Evolutionary conservation across 768 basidiomycete genomes (phyloP).

Genomic region (Termitomyces sp.): DNA sequence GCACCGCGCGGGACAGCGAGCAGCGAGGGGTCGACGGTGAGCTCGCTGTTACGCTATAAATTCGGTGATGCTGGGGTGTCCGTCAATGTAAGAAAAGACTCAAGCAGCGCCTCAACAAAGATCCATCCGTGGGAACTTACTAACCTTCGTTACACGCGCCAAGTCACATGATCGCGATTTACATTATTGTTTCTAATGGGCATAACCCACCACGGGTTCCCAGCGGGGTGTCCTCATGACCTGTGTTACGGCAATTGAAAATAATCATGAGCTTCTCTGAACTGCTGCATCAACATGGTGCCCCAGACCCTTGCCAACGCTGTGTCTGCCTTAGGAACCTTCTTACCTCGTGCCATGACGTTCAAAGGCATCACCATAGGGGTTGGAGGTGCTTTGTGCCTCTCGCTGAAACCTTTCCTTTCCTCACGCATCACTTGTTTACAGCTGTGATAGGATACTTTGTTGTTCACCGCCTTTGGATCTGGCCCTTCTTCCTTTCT

Average conservation of each 20-base stretch:
- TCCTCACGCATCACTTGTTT: no score
- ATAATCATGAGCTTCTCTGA: not conserved
- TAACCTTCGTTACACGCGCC: slow-evolving; percentile 21
- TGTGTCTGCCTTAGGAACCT: not conserved
- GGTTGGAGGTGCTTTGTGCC: not conserved
- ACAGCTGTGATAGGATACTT: slow-evolving; percentile 13
- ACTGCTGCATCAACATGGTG: not conserved
- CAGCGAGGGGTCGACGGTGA: not conserved
- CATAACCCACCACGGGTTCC: not conserved
- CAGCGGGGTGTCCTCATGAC: not conserved
- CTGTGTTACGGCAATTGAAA: not conserved
- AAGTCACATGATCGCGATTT: slow-evolving; percentile 36
- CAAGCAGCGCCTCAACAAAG: slow-evolving; percentile 33
- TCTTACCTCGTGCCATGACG: not conserved
- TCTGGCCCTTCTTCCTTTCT: slow-evolving; percentile 26
- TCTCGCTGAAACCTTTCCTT: not conserved
- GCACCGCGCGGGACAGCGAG: slow-evolving; percentile 5
- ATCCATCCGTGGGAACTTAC: slow-evolving; percentile 31
- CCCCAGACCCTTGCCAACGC: not conserved
- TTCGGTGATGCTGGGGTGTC: slow-evolving; percentile 8
- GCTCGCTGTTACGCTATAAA: slow-evolving; percentile 15
- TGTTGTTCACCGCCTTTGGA: slow-evolving; percentile 20
- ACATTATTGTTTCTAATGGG: not conserved
- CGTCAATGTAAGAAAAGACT: slow-evolving; percentile 9
- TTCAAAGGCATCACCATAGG: not conserved